Conservation (phyloP, 768 basidiomycete genomes). For the Lactarius hatsudake region DNA sequence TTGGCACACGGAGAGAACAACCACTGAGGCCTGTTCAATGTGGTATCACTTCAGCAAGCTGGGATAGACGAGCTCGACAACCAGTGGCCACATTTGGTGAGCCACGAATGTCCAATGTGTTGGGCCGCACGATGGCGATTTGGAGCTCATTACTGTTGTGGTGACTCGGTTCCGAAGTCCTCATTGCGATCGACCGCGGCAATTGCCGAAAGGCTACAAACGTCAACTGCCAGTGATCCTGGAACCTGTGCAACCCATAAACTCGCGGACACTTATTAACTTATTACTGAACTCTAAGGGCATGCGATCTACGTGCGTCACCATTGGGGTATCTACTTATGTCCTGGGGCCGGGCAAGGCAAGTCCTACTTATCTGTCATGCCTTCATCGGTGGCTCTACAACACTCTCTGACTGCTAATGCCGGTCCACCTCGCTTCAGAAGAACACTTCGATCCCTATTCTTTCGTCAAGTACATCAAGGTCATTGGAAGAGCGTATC, state of each 20-base stretch:
- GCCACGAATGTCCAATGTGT: not conserved
- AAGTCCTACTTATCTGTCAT: not conserved
- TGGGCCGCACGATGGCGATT: not conserved
- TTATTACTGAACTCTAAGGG: no score
- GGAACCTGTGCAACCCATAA: not conserved
- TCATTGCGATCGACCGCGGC: not conserved
- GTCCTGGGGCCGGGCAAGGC: not conserved
- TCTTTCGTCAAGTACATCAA: conserved; percentile 4
- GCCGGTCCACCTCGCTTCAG: not conserved
- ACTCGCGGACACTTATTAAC: not conserved
- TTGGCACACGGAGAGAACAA: not conserved
- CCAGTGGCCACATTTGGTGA: not conserved
- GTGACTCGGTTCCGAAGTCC: not conserved
- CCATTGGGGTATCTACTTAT: not conserved
- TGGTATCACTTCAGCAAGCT: not conserved
- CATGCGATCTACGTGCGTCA: not conserved
- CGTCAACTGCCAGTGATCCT: no score
- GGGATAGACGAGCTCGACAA: not conserved
- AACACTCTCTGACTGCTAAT: not conserved
- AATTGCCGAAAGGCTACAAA: not conserved
- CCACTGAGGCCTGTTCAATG: not conserved
- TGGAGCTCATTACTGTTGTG: not conserved
- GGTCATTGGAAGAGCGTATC: conserved; percentile 4
- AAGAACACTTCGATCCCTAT: conserved; percentile 2
- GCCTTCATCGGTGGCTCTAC: not conserved